Evolutionary conservation across 2,329 filamentous ascomycete genomes (phyloP).

Genomic region (Alternaria sp.): DNA sequence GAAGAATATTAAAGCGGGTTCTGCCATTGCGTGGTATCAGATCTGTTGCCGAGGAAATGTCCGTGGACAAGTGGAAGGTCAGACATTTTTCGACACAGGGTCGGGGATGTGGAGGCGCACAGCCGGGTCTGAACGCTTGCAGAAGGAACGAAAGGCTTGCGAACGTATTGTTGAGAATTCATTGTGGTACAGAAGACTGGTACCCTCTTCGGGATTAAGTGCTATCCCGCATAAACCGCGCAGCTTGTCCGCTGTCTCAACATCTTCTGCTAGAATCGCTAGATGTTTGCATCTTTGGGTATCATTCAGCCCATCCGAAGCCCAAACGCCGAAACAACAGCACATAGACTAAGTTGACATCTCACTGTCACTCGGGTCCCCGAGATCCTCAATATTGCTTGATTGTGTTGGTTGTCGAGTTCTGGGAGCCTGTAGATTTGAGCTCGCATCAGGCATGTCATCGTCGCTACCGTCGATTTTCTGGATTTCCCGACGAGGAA

Average conservation of each 20-base stretch:
- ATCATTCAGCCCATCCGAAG: constrained; percentile 10
- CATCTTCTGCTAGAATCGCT: neutral
- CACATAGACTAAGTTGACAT: constrained; percentile 5
- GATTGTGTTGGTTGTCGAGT: constrained; percentile 26
- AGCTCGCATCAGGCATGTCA: constrained; percentile 1
- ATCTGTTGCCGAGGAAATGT: constrained; percentile 4
- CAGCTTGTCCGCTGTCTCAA: constrained; percentile 4
- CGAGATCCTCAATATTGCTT: constrained; percentile 33
- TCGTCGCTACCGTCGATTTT: constrained; percentile 4
- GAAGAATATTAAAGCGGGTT: constrained; percentile 5
- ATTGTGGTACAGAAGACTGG: neutral
- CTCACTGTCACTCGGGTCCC: constrained; percentile 25
- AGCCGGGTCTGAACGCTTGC: neutral
- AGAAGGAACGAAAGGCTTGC: constrained; percentile 5
- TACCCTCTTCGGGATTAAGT: neutral
- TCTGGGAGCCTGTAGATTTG: constrained; percentile 8
- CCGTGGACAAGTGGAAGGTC: constrained; percentile 8
- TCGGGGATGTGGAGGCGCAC: constrained; percentile 11
- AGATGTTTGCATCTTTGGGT: neutral
- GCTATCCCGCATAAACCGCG: neutral
- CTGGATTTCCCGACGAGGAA: constrained; percentile 5
- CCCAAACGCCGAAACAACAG: constrained; percentile 1
- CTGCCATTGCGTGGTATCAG: neutral
- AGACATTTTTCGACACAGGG: constrained; percentile 2
- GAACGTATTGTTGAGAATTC: constrained; percentile 3